Evolutionary conservation across 495 filamentous ascomycete species (phyloP), one percentile per base, ranked within the genome.

Genomic region (Poronia punctata): DNA sequence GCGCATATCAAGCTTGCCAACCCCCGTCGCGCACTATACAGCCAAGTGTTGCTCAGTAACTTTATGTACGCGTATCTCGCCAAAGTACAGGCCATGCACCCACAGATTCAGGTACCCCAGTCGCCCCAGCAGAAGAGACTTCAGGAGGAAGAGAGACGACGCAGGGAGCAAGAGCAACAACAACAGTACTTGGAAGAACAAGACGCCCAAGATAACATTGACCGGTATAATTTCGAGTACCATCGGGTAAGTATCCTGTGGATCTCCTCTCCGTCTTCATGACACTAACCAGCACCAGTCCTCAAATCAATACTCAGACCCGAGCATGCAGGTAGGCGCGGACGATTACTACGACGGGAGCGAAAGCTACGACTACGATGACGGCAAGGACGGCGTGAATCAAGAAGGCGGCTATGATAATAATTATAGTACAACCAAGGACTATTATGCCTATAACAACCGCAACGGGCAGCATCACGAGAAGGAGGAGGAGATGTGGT

Each of bases 51-150:
- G 37, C 80, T 99, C 50, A 96, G 89, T 64, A 99, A 99, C 54
- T 99, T 99, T 62, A 99, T 99, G 92, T 99, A 99, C 70, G 90
- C 86, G 21, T 99, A 99, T 60, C 76, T 99, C 48, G 93, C 90
- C 37, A 97, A 97, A 64, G 92, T 99, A 23, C 92, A 98, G 64
- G 86, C 92, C 48, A 95, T 96, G 83, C 92, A 97, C 57, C 92
- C 93, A 20, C 84, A 89, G 48, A 80, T 95, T 50, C 79, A 88
- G 51, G 77, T 88, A 33, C 82, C 83, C 31, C 71, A 78, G 40
- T 75, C 78, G 26, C 74, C 76, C 30, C 71, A 80, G 48, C 76
- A 75, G 44, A 76, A 79, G 62, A 67, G 77, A 38, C 68, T 70
- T 22, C 70, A 79, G 40, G 70, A 80, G 54, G 74, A 84, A 50